Evolutionary conservation across 2,329 filamentous ascomycete species (phyloP), one percentile per base, ranked within the genome.

Genomic region (Blastomyces percursus): DNA sequence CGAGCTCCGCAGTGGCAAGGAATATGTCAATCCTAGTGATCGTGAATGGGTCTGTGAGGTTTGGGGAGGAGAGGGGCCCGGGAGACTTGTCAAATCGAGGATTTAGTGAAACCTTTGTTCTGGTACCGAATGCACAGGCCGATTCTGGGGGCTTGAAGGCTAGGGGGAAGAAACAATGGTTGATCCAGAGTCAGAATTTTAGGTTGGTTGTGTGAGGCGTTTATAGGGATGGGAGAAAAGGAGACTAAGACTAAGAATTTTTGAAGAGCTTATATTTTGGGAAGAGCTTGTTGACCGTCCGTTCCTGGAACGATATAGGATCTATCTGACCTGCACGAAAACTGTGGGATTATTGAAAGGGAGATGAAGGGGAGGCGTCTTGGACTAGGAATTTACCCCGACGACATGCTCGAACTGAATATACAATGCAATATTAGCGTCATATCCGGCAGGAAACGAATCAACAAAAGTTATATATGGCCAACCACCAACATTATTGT

Each of bases 81-180:
- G 81, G 81, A 67, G 83, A 86, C 38, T 82, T 84, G 16, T 82
- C 82, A 16, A 82, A 84, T 73, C 84, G 85, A 67, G 85, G 84
- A 44, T 96, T 96, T 73, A 88, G 85, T 69, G 91, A 96, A 74
- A 87, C 83, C 0, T 87, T 96, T 72, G 83, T 95, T 30, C 79
- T 96, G 61, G 88, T 93, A 46, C 90, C 91, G 8, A 90, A 90
- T 64, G 69, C 72, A 19, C 67, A 70, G 12, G 65, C 75, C 82
- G 85, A 74, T 6, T 66, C 75, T 0, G 78, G 81, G 67, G 78
- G 76, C 4, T 76, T 77, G 62, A 84, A 83, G 66, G 80, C 82
- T 2, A 80, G 81, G 64, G 80, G 80, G 1, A 69, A 80, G 61
- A 82, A 81, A 70, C 79, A 80, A 67, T 89, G 86, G 81, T 75